Conservation (phyloP, 2,329 filamentous ascomycete species). For the Colletotrichum simmondsii region DNA sequence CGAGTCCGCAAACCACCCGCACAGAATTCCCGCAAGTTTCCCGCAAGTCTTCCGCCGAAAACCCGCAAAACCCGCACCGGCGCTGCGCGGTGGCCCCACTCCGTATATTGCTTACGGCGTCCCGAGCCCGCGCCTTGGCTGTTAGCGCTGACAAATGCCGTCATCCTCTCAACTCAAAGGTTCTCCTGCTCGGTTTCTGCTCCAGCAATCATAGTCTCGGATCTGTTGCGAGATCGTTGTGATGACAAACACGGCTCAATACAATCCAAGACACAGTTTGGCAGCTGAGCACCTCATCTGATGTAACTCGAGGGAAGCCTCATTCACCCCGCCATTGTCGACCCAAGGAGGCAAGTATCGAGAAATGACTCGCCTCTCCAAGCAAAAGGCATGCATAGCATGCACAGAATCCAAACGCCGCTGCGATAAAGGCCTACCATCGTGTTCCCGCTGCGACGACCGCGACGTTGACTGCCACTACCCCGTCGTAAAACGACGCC, state of each 20-base stretch:
- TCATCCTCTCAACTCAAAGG: background rate
- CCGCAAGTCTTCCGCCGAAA: slow-evolving; percentile 32
- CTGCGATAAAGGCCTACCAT: slow-evolving; percentile 46
- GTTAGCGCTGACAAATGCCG: slow-evolving; percentile 9
- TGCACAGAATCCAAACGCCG: slow-evolving; percentile 50
- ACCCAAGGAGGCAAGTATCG: background rate
- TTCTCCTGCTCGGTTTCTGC: background rate
- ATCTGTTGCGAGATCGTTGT: background rate
- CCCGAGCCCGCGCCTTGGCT: background rate
- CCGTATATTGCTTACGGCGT: background rate
- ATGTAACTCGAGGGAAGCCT: background rate
- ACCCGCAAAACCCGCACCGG: slow-evolving; percentile 33
- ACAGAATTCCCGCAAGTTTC: background rate
- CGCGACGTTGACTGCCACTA: slow-evolving; percentile 38
- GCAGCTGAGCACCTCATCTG: background rate
- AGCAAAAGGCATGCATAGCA: slow-evolving; percentile 45
- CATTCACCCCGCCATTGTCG: too few species aligned
- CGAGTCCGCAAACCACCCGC: background rate
- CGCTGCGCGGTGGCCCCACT: background rate
- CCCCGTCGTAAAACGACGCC: slow-evolving; percentile 21
- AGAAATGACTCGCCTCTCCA: background rate
- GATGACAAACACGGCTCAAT: background rate
- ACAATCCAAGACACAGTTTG: background rate
- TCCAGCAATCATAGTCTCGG: background rate
- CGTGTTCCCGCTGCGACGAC: slow-evolving; percentile 43